phyloP scores from a whole-genome alignment of 345 rosid species.

The Heritiera fomes region DNA sequence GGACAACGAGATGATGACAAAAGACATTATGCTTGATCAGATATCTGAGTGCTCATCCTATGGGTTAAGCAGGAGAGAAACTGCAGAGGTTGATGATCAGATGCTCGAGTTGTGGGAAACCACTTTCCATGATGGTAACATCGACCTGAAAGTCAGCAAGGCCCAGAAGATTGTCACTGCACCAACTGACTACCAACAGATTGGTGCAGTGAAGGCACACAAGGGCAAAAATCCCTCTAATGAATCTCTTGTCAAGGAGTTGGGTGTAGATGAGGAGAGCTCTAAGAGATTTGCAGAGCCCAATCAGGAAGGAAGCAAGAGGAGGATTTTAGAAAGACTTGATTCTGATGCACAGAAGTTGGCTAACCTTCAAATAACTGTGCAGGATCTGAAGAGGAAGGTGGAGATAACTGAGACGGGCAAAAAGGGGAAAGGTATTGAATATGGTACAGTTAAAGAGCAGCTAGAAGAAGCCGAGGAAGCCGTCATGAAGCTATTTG shows the following conservation, averaged over 20 bases:
- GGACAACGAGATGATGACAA: constrained; percentile 64
- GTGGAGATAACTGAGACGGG: constrained; percentile 63
- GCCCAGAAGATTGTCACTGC: constrained; percentile 30
- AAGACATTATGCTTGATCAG: constrained; percentile 94
- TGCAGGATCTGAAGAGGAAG: constrained; percentile 75
- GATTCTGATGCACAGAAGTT: constrained; percentile 84
- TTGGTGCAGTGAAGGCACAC: constrained; percentile 35
- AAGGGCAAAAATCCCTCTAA: constrained; percentile 42
- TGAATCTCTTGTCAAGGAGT: constrained; percentile 64
- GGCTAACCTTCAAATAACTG: constrained; percentile 66
- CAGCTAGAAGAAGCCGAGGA: constrained; percentile 80
- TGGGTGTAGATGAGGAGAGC: constrained; percentile 75
- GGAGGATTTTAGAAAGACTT: constrained; percentile 81
- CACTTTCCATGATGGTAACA: constrained; percentile 40
- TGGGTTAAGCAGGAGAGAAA: constrained; percentile 65
- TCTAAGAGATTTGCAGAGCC: constrained; percentile 59
- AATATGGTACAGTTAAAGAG: constrained; percentile 61
- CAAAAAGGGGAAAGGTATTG: constrained; percentile 59
- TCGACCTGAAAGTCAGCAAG: constrained; percentile 47
- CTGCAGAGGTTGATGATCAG: constrained; percentile 49
- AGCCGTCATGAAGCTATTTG: constrained; percentile 56
- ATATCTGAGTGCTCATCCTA: constrained; percentile 78
- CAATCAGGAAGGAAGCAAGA: constrained; percentile 51
- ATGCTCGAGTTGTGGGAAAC: constrained; percentile 64
- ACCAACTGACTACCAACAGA: constrained; percentile 11